A percentile compares a stretch with the other conserved stretches of the same genome.
Conservation (phyloP, 352 stramenopile genomes). For the Phytophthora quininea region DNA sequence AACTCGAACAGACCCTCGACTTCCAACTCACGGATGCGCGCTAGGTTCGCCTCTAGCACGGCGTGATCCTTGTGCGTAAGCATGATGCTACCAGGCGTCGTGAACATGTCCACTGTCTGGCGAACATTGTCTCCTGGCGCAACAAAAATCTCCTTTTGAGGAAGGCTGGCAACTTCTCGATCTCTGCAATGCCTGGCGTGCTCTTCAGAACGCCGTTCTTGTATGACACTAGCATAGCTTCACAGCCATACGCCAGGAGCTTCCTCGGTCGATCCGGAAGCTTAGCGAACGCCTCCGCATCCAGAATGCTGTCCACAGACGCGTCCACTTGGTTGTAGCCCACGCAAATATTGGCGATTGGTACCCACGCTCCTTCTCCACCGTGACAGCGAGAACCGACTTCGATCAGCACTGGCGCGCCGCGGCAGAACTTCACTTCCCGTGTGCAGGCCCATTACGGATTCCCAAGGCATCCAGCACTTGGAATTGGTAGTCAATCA, state of each 20-base stretch:
- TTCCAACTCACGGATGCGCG: constrained; percentile 90
- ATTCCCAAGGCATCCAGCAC: constrained; percentile 83
- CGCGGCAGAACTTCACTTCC: constrained; percentile 88
- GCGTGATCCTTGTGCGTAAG: constrained; percentile 90
- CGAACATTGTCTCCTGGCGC: constrained; percentile 81
- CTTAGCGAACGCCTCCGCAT: constrained; percentile 59
- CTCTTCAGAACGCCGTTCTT: constrained; percentile 92
- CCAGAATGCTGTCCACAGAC: constrained; percentile 85
- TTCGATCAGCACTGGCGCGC: constrained; percentile 93
- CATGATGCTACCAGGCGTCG: constrained; percentile 94
- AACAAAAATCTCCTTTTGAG: constrained; percentile 92
- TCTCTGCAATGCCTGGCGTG: constrained; percentile 90
- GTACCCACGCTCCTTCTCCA: constrained; percentile 94
- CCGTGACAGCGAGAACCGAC: constrained; percentile 96
- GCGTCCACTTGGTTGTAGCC: constrained; percentile 95
- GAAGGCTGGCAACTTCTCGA: constrained; percentile 92
- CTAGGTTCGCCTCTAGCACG: constrained; percentile 88
- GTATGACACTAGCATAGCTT: constrained; percentile 94
- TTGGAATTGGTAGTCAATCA: constrained; percentile 87
- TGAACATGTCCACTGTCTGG: constrained; percentile 95
- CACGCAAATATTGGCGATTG: constrained; percentile 91
- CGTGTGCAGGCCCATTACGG: constrained; percentile 75
- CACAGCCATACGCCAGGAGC: constrained; percentile 87
- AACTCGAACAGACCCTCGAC: constrained; percentile 76
- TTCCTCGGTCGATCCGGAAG: constrained; percentile 68